Conservation (phyloP, 2,329 filamentous ascomycete species). For the Neofusicoccum ribis region DNA sequence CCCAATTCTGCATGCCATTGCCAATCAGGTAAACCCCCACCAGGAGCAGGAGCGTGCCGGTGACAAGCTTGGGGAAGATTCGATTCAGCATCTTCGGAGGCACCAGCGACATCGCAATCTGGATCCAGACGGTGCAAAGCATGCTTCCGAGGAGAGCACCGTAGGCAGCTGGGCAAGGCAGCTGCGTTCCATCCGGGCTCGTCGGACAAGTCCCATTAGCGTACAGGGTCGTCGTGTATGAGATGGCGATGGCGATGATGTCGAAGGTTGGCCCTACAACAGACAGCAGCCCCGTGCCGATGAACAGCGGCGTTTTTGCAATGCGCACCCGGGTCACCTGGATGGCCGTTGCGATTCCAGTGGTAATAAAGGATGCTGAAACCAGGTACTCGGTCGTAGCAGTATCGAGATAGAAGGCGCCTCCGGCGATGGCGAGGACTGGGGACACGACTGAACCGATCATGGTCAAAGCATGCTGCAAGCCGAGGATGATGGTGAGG, state of each 20-base stretch:
- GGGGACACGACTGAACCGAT: conserved; percentile 31
- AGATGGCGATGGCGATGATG: conserved; percentile 32
- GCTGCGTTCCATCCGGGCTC: conserved; percentile 27
- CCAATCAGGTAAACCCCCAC: conserved; percentile 31
- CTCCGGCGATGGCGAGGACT: conserved; percentile 32
- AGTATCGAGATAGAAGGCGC: conserved; percentile 31
- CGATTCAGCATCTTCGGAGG: conserved; percentile 28
- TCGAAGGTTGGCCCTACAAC: conserved; percentile 34
- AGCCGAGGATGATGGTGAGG: conserved; percentile 30
- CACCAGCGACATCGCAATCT: conserved; percentile 27
- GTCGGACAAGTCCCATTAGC: conserved; percentile 29
- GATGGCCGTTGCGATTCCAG: conserved; percentile 30
- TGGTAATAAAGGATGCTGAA: conserved; percentile 32
- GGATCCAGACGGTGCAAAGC: conserved; percentile 46
- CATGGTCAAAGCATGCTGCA: conserved; percentile 34
- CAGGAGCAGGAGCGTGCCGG: conserved; percentile 28
- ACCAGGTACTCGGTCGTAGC: conserved; percentile 30
- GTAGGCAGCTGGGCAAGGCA: conserved; percentile 25
- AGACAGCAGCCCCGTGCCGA: conserved; percentile 31
- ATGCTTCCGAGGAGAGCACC: conserved; percentile 35
- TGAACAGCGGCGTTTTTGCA: conserved; percentile 29
- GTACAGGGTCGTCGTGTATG: conserved; percentile 30
- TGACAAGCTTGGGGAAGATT: conserved; percentile 32
- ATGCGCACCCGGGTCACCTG: conserved; percentile 32
- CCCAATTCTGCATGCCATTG: conserved; percentile 33